Conservation (phyloP, 2,329 filamentous ascomycete genomes). For the Xylaria sp. region DNA sequence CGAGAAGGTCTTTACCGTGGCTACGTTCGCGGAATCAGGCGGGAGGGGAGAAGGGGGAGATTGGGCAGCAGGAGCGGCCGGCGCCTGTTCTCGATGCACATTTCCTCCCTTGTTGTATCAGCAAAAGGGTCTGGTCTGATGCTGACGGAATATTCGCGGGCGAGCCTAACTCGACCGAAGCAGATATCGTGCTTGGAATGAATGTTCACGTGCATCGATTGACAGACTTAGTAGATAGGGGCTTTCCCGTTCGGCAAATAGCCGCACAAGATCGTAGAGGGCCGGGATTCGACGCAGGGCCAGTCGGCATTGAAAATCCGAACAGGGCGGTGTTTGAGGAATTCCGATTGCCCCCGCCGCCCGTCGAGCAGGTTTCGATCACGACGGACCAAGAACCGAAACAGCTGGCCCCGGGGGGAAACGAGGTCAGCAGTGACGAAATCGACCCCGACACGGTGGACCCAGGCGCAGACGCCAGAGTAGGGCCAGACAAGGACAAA, state of each 20-base stretch:
- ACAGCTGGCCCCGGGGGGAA: slow-evolving; percentile 50
- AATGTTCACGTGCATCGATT: not conserved
- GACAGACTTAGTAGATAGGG: not conserved
- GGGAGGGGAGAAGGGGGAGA: slow-evolving; percentile 26
- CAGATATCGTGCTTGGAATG: not conserved
- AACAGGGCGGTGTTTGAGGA: not conserved
- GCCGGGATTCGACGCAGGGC: not conserved
- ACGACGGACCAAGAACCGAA: slow-evolving; percentile 54
- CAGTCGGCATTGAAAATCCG: not conserved
- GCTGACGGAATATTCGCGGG: not conserved
- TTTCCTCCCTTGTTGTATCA: slow-evolving; percentile 31
- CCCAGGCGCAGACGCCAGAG: too few species aligned
- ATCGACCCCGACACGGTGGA: not conserved
- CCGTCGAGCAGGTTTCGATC: slow-evolving; percentile 44
- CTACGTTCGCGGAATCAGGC: not conserved
- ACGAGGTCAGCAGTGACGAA: not conserved
- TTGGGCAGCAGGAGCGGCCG: slow-evolving; percentile 35
- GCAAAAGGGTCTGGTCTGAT: not conserved
- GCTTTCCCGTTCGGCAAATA: not conserved
- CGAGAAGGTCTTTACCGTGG: slow-evolving; percentile 1
- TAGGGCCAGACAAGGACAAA: not conserved
- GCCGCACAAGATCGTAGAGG: not conserved
- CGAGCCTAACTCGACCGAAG: not conserved
- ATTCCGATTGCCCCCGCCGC: slow-evolving; percentile 17
- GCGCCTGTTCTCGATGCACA: slow-evolving; percentile 44